Percentiles rank a stretch among this genome's conserved stretches.
Evolutionary conservation across 306 rosid species (phyloP).

Genomic region (Fragaria nilgerrensis): DNA sequence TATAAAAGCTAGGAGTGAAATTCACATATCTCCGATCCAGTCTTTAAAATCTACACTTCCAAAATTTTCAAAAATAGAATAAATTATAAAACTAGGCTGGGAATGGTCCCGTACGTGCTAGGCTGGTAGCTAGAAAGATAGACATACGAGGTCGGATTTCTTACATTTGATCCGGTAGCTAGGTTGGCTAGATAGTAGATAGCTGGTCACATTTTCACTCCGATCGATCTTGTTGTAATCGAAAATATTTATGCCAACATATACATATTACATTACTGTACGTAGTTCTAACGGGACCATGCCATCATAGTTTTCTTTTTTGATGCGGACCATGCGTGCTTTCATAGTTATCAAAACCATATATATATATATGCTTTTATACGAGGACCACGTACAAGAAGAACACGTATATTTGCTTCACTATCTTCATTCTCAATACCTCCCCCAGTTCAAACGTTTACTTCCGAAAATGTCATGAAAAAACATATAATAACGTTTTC

Average conservation of each 20-base stretch:
- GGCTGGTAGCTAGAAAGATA: background rate
- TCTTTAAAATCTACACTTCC: too few relatives aligned
- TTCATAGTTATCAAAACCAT: background rate
- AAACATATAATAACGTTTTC: too few relatives aligned
- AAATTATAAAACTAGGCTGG: too few relatives aligned
- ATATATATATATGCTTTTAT: too few relatives aligned
- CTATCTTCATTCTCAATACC: too few relatives aligned
- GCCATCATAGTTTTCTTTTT: background rate
- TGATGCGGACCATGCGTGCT: too few relatives aligned
- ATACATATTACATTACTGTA: too few relatives aligned
- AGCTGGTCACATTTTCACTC: background rate
- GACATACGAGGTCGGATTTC: conserved; percentile 9
- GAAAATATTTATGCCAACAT: background rate
- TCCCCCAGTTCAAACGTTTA: too few relatives aligned
- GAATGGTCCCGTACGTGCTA: background rate
- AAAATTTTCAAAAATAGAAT: too few relatives aligned
- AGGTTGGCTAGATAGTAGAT: background rate
- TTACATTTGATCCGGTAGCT: background rate
- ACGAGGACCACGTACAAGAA: background rate
- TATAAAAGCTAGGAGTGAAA: too few relatives aligned
- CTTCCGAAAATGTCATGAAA: too few relatives aligned
- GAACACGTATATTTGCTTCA: background rate
- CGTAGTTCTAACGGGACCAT: background rate
- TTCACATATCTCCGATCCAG: too few relatives aligned
- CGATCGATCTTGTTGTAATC: background rate